Conservation (phyloP, 139 green algal genomes). For the Choricystis sp. region DNA sequence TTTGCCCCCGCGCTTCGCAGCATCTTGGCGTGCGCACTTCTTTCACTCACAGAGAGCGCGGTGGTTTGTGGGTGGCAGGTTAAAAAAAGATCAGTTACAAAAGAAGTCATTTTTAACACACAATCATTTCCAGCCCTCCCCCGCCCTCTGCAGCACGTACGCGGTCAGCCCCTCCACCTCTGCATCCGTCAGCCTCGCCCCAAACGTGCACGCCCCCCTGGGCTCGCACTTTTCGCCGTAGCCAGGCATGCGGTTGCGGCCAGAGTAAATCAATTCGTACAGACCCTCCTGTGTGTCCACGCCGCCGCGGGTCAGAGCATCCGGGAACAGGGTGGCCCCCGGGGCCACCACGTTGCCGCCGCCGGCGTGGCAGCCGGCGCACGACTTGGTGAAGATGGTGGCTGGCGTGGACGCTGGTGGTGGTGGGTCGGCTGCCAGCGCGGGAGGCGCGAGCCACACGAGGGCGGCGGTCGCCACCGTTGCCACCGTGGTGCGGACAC, state of each 20-base stretch:
- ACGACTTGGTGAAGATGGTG: conserved; percentile 4
- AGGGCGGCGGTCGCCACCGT: neutral
- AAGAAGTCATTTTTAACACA: conserved; percentile 5
- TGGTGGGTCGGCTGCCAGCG: neutral
- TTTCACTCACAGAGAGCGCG: too few relatives aligned
- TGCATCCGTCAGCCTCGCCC: conserved; percentile 37
- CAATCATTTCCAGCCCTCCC: conserved; percentile 24
- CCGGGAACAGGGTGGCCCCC: conserved; percentile 33
- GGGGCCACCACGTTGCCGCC: conserved; percentile 55
- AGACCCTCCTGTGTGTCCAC: conserved; percentile 20
- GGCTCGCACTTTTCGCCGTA: conserved; percentile 57
- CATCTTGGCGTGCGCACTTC: too few relatives aligned
- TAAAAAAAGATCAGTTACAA: too few relatives aligned
- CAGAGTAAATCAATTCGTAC: conserved; percentile 53
- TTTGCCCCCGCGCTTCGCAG: too few relatives aligned
- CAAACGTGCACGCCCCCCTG: conserved; percentile 64
- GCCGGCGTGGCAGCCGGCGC: conserved; percentile 46
- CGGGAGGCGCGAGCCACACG: too few relatives aligned
- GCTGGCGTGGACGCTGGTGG: too few relatives aligned
- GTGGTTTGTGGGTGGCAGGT: too few relatives aligned
- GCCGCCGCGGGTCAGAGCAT: conserved; percentile 31
- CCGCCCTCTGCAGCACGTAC: conserved; percentile 41
- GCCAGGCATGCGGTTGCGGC: conserved; percentile 60
- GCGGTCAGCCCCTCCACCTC: conserved; percentile 35
- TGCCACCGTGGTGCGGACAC: too few relatives aligned